phyloP scores from a whole-genome alignment of 2,329 filamentous ascomycete species.

The Clarireedia homoeocarpa region DNA sequence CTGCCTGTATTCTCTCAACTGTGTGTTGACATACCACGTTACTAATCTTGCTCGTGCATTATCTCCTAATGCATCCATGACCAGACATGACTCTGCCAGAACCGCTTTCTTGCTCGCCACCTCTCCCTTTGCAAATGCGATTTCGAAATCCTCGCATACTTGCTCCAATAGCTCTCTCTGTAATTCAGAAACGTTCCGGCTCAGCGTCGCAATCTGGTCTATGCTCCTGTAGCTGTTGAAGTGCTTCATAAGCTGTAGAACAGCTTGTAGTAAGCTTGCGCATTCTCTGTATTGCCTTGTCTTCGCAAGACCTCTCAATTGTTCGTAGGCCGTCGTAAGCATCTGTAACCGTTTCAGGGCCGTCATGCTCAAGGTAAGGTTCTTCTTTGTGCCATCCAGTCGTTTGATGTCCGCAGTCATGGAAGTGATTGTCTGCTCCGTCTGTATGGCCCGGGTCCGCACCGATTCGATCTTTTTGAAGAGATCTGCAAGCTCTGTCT shows the following conservation, averaged over 20 bases:
- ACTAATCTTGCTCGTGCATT: slow-evolving; percentile 73
- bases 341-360: slow-evolving; percentile 95
- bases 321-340: slow-evolving; percentile 98
- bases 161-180: slow-evolving; percentile 91
- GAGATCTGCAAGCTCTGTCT: slow-evolving; percentile 79
- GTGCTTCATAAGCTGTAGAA: slow-evolving; percentile 95
- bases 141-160: slow-evolving; percentile 98
- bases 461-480: slow-evolving; percentile 95
- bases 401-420: slow-evolving; percentile 99
- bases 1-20: slow-evolving; percentile 88
- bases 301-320: slow-evolving; percentile 74
- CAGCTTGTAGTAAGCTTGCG: slow-evolving; percentile 85
- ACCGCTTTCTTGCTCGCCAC: slow-evolving; percentile 60
- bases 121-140: slow-evolving; percentile 86
- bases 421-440: slow-evolving; percentile 90
- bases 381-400: slow-evolving; percentile 91
- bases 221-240: slow-evolving; percentile 98
- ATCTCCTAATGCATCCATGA: slow-evolving; percentile 92
- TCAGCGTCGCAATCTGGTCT: slow-evolving; percentile 91
- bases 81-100: slow-evolving; percentile 79
- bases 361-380: slow-evolving; percentile 95
- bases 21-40: slow-evolving; percentile 97
- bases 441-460: slow-evolving; percentile 78
- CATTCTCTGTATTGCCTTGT: slow-evolving; percentile 91
- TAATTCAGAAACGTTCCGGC: slow-evolving; percentile 85